phyloP scores from a whole-genome alignment of 306 rosid genomes.

The Leucaena leucocephala region DNA sequence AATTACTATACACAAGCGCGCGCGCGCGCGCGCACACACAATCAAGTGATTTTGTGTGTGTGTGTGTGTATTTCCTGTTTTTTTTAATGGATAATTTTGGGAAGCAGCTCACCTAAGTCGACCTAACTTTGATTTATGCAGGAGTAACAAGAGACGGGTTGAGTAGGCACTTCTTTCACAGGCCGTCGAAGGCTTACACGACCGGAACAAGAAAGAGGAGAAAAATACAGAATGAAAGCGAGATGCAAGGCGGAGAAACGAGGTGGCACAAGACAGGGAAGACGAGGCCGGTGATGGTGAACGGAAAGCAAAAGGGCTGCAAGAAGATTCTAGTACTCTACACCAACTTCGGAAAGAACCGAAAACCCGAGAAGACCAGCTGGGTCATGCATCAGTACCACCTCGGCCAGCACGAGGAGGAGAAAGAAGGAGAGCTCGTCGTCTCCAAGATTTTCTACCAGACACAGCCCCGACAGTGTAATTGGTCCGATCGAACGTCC shows the following conservation, averaged over 20 bases:
- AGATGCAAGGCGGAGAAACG: conserved; percentile 75
- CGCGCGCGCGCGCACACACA: background rate
- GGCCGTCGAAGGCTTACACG: conserved; percentile 86
- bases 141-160: conserved; percentile 83
- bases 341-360: conserved; percentile 75
- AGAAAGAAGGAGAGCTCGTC: conserved; percentile 82
- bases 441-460: conserved; percentile 84
- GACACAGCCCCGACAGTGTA: conserved; percentile 82
- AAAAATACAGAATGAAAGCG: conserved; percentile 76
- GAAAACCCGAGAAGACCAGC: conserved; percentile 82
- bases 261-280: conserved; percentile 91
- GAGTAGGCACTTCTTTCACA: conserved; percentile 77
- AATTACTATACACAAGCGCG: background rate
- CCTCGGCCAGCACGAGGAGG: conserved; percentile 78
- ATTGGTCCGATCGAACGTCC: conserved; percentile 60
- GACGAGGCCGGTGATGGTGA: conserved; percentile 83
- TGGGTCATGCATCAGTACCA: conserved; percentile 95
- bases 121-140: conserved; percentile 33
- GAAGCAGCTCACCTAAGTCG: background rate
- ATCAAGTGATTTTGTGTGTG: background rate
- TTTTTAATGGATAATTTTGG: background rate
- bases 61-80: background rate
- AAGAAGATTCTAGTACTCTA: conserved; percentile 78
- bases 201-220: conserved; percentile 83
- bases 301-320: conserved; percentile 81